phyloP scores from a whole-genome alignment of 306 rosid genomes.

The Rosa chinensis region DNA sequence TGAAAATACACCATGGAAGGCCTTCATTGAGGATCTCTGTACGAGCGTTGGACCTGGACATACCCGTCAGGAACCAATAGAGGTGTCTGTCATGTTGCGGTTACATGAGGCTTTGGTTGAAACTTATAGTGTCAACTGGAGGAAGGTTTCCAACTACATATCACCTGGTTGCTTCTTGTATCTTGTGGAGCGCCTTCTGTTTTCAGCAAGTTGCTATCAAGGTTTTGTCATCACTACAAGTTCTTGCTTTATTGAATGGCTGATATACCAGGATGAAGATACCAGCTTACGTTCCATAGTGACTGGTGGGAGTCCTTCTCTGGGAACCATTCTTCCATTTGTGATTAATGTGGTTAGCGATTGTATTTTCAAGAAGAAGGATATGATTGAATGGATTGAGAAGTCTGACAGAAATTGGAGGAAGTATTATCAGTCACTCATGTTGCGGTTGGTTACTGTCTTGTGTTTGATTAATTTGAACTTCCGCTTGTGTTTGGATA shows the following conservation, averaged over 20 bases:
- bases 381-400: conserved; percentile 40
- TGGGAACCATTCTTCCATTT: conserved; percentile 13
- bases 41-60: conserved; percentile 2
- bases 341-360: conserved; percentile 10
- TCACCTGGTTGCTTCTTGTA: conserved; percentile 65
- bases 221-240: conserved; percentile 50
- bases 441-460: conserved; percentile 42
- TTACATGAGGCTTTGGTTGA: conserved; percentile 38
- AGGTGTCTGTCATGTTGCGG: conserved; percentile 3
- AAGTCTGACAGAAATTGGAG: conserved; percentile 15
- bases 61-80: neutral
- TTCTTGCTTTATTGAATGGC: conserved; percentile 66
- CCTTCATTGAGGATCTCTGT: conserved; percentile 35
- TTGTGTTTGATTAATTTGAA: conserved; percentile 45
- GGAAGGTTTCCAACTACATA: conserved; percentile 32
- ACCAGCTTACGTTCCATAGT: conserved; percentile 5
- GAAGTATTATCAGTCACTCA: conserved; percentile 32
- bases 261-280: conserved; percentile 37
- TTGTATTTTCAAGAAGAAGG: conserved; percentile 20
- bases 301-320: neutral
- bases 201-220: conserved; percentile 27
- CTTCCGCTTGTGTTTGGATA: conserved; percentile 22
- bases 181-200: conserved; percentile 65
- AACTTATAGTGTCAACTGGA: conserved; percentile 44
- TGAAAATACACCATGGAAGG: conserved; percentile 44